Base-by-base conservation (phyloP, 2,329 filamentous ascomycete species). In the Alternaria gansuensis region DNA sequence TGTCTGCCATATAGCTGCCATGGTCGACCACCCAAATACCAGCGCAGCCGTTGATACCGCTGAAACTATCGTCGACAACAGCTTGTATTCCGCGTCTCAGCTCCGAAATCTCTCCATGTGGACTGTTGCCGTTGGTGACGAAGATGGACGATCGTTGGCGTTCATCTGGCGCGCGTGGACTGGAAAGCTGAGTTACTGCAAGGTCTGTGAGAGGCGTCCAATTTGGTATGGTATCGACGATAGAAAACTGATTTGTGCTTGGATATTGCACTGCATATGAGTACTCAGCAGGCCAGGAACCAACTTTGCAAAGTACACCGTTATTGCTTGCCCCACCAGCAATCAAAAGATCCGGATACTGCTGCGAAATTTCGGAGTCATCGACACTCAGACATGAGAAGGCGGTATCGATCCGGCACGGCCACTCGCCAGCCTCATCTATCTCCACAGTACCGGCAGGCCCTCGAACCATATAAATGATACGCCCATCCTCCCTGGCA, bases 401-500 rank as follows among this genome's bases (percentile, higher is more conserved):
- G 3, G 92, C 92, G 3, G 85, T 88, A 57, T 92, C 90, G 45
- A 96, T 89, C 60, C 90, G 91, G 68, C 90, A 90, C 51, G 85
- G 83, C 64, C 91, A 87, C 82, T 52, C 88, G 75, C 65, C 69
- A 54, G 85, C 80, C 44, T 83, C 84, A 7, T 67, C 64, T 11
- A 67, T 68, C 9, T 71, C 67, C 8, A 62, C 81, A 5, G 78
- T 77, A 48, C 81, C 75, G 31, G 59, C 52, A 5, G 83, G 83
- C 41, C 65, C 66, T 58, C 92, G 87, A 65, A 92, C 88, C 4
- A 94, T 78, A 64, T 90, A 91, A 53, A 88, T 85, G 9, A 97
- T 84, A 48, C 88, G 81, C 3, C 95, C 95, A 72, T 98, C 94
- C 78, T 98, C 94, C 54, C 93, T 87, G 10, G 90, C 91, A 14